Base-by-base conservation (phyloP, 768 basidiomycete genomes). In the Plicaturopsis crispa region DNA sequence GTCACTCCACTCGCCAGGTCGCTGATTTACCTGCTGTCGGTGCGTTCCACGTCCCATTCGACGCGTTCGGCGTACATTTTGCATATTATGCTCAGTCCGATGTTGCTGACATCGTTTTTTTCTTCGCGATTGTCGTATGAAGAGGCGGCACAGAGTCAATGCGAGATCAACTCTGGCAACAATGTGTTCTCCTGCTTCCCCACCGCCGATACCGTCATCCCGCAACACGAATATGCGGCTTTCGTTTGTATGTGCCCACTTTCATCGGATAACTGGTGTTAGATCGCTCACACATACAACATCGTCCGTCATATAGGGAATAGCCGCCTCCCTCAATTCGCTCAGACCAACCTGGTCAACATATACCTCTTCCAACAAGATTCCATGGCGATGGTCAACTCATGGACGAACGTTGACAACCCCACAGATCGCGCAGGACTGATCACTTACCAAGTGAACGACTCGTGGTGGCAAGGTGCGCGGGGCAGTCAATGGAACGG, bases 161-260 rank as follows among this genome's bases (percentile, higher is more conserved):
- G 84, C 51, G 49, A 80, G 52, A 20, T 73, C 33, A 52, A 58
- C 42, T 76, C 80, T 17, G 77, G 77, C 44, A 92, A 92, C 63
- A 58, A 74, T 34, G 65, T 87, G 43, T 69, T 80, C 31, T 85
- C 88, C 6, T 93, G 91, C 56, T 91, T 70, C 53, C 91, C 91
- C 7, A 66, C 63, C 0, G 35, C 57, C 6, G 60, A 69, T 41
- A 73, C 73, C 16, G 44, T 63, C 18, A 65, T 92, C 43, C 57
- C 70, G n/a, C 89, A 94, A 59, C 73, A 82, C 51, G 59, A 84
- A 35, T 87, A 75, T 69, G 75, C 79, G 4, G 72, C 78, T 24
- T 80, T 90, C 53, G 76, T 90, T 52, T 92, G 89, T 87, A 53
- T 57, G 85, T 82, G 30, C 31, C 42, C 24, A 42, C 45, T n/a